Evolutionary conservation across 2,329 filamentous ascomycete genomes (phyloP), one percentile per base, ranked within the genome.

Genomic region (Colletotrichum sp.): DNA sequence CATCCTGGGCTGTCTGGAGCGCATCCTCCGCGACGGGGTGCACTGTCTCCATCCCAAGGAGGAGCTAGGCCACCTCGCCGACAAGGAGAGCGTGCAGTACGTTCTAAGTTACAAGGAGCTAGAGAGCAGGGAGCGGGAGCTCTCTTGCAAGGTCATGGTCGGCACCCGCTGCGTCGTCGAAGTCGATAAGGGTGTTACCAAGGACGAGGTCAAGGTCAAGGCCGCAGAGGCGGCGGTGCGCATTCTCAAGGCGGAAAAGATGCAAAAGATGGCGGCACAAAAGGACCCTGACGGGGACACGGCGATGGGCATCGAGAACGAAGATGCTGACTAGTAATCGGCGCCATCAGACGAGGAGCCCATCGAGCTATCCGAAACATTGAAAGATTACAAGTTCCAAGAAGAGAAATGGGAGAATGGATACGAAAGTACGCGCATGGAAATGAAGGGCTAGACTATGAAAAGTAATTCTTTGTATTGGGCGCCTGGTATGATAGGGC

Each of bases 21-120:
- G 92, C 4, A 85, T 96, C 13, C 79, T 97, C 12, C 84, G 87
- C 1, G 89, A 90, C 4, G 80, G 84, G 1, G 88, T 96, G 4
- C 88, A 93, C n/a, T 80, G 89, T 8, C 80, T 87, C 77, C 91
- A 93, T 75, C 92, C 92, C 1, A 96, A 95, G 83, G 93, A 95
- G 81, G 88, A 92, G 74, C 84, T 97, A 10, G 93, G 93, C 0
- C 84, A 88, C 60, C 78, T 94, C 36, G 91, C 91, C 0, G 88
- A 86, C 5, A 83, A 71, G 3, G 84, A 89, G 71, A 88, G 81
- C 32, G 89, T 95, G 0, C 82, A 85, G 39, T 96, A 95, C 81
- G 80, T 82, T 8, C 78, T 87, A 25, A 83, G 84, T 18, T 77
- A 79, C 4, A 65, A 75, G 5, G 77, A 79, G 15, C 71, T 64